phyloP scores from a whole-genome alignment of 352 stramenopile species.

The Pythium sukuiense region DNA sequence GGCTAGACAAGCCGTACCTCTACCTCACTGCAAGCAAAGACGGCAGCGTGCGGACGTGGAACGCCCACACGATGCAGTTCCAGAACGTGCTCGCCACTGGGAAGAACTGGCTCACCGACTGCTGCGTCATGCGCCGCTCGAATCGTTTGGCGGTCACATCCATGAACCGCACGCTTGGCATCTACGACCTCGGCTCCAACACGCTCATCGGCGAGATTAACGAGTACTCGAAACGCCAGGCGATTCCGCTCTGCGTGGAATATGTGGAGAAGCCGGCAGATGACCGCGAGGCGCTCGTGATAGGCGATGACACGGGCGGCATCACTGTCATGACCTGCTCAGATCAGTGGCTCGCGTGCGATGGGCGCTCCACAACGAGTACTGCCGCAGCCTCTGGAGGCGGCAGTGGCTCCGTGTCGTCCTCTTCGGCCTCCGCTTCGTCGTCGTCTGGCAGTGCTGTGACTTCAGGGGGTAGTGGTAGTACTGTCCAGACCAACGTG shows the following conservation, averaged over 20 bases:
- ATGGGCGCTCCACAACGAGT: conserved; percentile 50
- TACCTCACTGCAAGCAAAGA: conserved; percentile 80
- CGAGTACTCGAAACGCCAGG: conserved; percentile 78
- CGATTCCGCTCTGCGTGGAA: conserved; percentile 75
- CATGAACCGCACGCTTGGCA: conserved; percentile 73
- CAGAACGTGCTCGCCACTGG: conserved; percentile 63
- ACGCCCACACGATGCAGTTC: conserved; percentile 59
- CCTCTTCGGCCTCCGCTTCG: neutral
- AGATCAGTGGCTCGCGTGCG: conserved; percentile 64
- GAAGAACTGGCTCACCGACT: conserved; percentile 81
- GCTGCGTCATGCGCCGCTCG: conserved; percentile 75
- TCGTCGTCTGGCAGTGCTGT: neutral
- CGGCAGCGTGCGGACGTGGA: conserved; percentile 75
- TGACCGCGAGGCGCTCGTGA: conserved; percentile 68
- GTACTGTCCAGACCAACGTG: conserved; percentile 31
- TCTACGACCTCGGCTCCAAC: conserved; percentile 74
- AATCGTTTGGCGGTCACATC: conserved; percentile 79
- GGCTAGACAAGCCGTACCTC: conserved; percentile 62
- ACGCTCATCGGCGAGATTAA: conserved; percentile 72
- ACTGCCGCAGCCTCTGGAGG: conserved; percentile 13
- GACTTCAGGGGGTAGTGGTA: conserved; percentile 1
- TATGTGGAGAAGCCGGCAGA: conserved; percentile 79
- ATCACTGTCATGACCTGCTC: conserved; percentile 77
- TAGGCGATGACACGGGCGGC: conserved; percentile 74
- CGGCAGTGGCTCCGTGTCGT: conserved; percentile 9